Conservation (phyloP, 176 grass and related monocot species). For the Bothriochloa decipiens region DNA sequence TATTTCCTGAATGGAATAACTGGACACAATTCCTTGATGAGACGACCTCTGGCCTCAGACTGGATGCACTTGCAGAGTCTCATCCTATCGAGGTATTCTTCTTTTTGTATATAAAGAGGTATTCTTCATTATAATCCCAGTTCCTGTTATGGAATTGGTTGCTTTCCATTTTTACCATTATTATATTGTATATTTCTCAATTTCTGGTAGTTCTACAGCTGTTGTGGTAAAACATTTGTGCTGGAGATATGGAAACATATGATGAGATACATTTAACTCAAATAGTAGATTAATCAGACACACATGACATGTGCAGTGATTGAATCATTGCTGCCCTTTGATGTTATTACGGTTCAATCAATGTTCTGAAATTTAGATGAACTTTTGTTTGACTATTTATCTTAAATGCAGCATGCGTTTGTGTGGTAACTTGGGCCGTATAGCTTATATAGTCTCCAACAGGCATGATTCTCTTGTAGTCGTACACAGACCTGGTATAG, state of each 20-base stretch:
- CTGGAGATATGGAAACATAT: slow-evolving; percentile 3
- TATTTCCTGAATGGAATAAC: slow-evolving; percentile 91
- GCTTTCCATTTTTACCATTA: neutral
- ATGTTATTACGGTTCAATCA: slow-evolving; percentile 6
- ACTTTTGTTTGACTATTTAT: neutral
- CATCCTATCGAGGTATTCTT: slow-evolving; percentile 94
- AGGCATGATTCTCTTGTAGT: neutral
- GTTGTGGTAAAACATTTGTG: neutral
- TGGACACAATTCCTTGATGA: slow-evolving; percentile 98
- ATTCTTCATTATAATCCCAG: slow-evolving; percentile 25
- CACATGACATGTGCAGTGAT: neutral
- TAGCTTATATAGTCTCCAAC: neutral
- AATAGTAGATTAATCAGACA: neutral
- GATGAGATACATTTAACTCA: neutral
- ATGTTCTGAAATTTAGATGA: slow-evolving; percentile 10
- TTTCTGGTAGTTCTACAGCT: slow-evolving; percentile 23
- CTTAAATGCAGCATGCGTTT: neutral
- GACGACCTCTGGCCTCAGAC: slow-evolving; percentile 65
- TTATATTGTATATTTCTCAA: neutral
- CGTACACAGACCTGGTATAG: neutral
- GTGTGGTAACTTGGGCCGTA: neutral
- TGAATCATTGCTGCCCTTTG: slow-evolving; percentile 18
- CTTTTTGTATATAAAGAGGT: slow-evolving; percentile 43
- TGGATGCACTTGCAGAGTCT: slow-evolving; percentile 93
- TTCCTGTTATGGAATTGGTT: neutral